phyloP scores from a whole-genome alignment of 306 rosid species.

The Alnus glutinosa region DNA sequence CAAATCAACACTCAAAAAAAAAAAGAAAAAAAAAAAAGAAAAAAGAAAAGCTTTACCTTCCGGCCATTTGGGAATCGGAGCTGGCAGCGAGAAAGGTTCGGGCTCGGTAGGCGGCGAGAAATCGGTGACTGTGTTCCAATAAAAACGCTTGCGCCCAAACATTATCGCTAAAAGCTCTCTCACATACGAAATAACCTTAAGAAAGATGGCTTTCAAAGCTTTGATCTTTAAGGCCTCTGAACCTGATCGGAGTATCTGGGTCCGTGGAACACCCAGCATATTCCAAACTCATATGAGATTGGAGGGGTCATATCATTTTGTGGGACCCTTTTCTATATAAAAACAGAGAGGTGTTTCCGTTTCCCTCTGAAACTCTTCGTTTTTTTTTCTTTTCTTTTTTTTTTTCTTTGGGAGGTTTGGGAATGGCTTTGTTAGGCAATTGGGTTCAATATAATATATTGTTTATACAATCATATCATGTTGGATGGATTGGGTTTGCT shows the following conservation, averaged over 20 bases:
- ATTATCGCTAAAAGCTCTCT: slow-evolving; percentile 27
- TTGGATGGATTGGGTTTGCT: background rate
- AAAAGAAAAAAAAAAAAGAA: too few species aligned
- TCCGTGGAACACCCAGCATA: background rate
- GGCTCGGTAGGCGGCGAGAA: slow-evolving; percentile 38
- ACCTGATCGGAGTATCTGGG: background rate
- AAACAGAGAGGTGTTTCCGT: too few species aligned
- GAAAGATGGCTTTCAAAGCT: background rate
- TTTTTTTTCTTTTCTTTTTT: background rate
- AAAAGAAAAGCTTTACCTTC: slow-evolving; percentile 37
- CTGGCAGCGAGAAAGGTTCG: slow-evolving; percentile 52
- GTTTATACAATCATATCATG: too few species aligned
- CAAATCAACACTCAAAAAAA: background rate
- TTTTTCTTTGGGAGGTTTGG: background rate
- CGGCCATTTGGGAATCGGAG: slow-evolving; percentile 70
- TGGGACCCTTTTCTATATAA: background rate
- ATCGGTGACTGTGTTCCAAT: slow-evolving; percentile 33
- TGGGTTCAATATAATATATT: background rate
- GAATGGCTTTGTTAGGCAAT: too few species aligned
- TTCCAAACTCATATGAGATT: background rate
- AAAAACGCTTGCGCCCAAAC: slow-evolving; percentile 44
- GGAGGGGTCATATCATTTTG: background rate
- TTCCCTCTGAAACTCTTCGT: background rate
- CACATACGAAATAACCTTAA: background rate
- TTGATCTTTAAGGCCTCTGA: background rate